phyloP scores from a whole-genome alignment of 768 basidiomycete species.

The Royoungia palumana region DNA sequence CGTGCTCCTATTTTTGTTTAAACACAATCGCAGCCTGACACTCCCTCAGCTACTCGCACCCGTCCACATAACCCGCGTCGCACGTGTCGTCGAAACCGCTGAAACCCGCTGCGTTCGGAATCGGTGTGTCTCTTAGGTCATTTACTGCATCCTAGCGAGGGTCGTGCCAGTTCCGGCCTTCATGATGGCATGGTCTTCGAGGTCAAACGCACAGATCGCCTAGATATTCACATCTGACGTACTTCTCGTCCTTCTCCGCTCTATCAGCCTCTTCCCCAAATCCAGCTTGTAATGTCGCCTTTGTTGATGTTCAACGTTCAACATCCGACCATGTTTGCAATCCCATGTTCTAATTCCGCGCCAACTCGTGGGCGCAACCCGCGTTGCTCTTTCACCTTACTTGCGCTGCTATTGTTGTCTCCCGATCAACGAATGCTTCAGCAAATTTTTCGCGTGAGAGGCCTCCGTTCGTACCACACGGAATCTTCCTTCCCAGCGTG shows the following conservation, averaged over 20 bases:
- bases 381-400: neutral
- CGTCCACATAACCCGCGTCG: no score
- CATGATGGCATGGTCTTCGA: no score
- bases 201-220: neutral
- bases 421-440: neutral
- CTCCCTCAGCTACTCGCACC: no score
- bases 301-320: neutral
- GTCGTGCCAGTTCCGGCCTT: no score
- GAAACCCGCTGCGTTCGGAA: no score
- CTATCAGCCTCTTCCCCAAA: neutral
- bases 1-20: no score
- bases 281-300: neutral
- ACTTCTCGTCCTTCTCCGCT: constrained; percentile 2
- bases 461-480: constrained; percentile 2
- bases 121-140: no score
- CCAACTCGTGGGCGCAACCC: neutral
- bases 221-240: neutral
- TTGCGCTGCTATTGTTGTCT: constrained; percentile 1
- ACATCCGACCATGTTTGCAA: neutral
- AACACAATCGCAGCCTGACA: no score
- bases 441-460: neutral
- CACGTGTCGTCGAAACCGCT: no score
- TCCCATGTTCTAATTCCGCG: neutral
- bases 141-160: no score
- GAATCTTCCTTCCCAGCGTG: constrained; percentile 9